These are phyloP conservation scores for Gelatoporia subvermispora DNA, from an alignment of 768 basidiomycete genomes.

Conservation along the genomic window DNA sequence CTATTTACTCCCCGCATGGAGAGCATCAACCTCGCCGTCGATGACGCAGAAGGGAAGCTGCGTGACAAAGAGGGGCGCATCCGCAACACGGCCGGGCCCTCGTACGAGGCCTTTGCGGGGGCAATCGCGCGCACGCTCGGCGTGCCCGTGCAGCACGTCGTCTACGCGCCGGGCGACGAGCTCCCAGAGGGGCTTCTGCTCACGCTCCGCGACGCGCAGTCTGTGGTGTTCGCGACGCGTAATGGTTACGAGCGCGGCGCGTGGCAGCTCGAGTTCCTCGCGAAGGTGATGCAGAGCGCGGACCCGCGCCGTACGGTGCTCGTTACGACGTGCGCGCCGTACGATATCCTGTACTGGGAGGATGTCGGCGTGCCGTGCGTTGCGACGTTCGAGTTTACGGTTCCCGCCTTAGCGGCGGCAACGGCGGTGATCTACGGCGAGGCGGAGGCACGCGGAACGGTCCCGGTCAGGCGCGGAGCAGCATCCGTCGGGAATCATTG, in stretches of 20 bases:
- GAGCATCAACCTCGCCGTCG: slow-evolving; percentile 59
- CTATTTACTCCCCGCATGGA: slow-evolving; percentile 54
- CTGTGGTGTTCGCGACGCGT: slow-evolving; percentile 51
- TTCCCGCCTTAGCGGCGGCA: slow-evolving; percentile 42
- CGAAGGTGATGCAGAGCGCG: slow-evolving; percentile 19
- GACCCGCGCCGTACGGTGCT: slow-evolving; percentile 37
- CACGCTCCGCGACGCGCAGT: slow-evolving; percentile 11
- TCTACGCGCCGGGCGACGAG: slow-evolving; percentile 32
- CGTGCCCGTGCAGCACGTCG: slow-evolving; percentile 36
- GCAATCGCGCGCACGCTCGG: slow-evolving; percentile 27
- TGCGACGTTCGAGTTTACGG: slow-evolving; percentile 57
- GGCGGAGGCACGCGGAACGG: slow-evolving; percentile 15
- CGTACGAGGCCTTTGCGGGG: slow-evolving; percentile 45
- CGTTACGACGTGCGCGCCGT: slow-evolving; percentile 62
- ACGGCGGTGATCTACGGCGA: slow-evolving; percentile 41
- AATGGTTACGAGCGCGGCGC: slow-evolving; percentile 46
- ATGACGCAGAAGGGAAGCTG: slow-evolving; percentile 44
- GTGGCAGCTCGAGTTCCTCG: slow-evolving; percentile 50
- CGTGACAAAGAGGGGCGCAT: slow-evolving; percentile 37
- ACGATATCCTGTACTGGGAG: slow-evolving; percentile 41
- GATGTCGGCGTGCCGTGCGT: slow-evolving; percentile 32
- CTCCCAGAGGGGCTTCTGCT: slow-evolving; percentile 6
- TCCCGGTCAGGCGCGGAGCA: slow-evolving; percentile 22
- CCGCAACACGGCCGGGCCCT: slow-evolving; percentile 54
- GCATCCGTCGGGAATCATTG: too few species aligned